Evolutionary conservation across 2,329 filamentous ascomycete species (phyloP), one percentile per base, ranked within the genome.

Genomic region (Xylaria sp.): DNA sequence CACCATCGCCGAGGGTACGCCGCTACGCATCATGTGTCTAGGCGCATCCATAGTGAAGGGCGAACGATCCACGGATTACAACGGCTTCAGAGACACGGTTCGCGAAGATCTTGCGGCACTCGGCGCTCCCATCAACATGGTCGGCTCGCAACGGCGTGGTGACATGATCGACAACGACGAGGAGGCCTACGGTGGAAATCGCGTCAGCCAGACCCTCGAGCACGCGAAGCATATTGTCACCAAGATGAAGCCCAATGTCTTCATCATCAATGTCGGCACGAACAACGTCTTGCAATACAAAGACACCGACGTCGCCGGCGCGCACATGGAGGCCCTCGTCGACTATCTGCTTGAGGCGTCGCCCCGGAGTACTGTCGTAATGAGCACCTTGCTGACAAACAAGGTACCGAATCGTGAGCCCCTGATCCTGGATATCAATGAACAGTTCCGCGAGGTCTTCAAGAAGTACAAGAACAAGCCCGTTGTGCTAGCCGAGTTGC

Each of bases 261-360:
- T 73, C 54, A n/a, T 72, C 16, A 69, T 74, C 54, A 69, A 73
- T 39, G 65, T 67, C 34, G 72, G 72, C 16, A 70, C 71, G 10
- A 74, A 73, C 59, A 72, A 74, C 53, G 69, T 69, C 9, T 62
- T 71, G 18, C 71, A 72, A 42, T 47, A 65, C n/a, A 54, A 57
- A 16, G 67, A 71, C 34, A 60, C 68, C 34, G 60, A 68, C 49
- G 63, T 66, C 51, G 65, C 69, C 1, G 67, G 68, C 30, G 46
- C 57, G 19, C 57, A 70, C 18, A 65, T 73, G 65, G 65, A 66
- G 47, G 56, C 63, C 13, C 64, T 73, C 51, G 66, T 73, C 54
- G 61, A 71, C 51, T 72, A 72, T 59, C 55, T 73, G 56, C 58
- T 72, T 3, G 42, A 55, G 8, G 55, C 66, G 0, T 69, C 70